Conservation (phyloP, 1,284 basidiomycete species). For the Coniophora puteana region DNA sequence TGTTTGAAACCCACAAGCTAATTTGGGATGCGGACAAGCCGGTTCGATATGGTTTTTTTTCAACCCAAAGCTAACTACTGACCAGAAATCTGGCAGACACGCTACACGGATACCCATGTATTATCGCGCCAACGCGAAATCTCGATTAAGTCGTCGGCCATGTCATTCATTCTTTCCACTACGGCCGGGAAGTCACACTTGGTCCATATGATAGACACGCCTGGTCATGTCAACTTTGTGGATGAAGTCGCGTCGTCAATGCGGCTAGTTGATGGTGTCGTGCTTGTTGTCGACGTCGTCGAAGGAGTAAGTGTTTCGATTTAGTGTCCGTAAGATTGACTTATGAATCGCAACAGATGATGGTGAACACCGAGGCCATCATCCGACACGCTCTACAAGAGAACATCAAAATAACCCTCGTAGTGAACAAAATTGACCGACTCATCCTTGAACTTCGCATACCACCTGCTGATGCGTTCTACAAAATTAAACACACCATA, state of each 20-base stretch:
- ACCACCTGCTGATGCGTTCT: slow-evolving; percentile 95
- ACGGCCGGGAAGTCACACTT: slow-evolving; percentile 92
- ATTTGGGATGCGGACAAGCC: slow-evolving; percentile 88
- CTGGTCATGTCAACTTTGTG: slow-evolving; percentile 96
- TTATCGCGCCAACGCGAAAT: slow-evolving; percentile 87
- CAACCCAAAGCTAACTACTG: neutral
- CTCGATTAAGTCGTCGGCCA: slow-evolving; percentile 95
- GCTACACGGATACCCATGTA: slow-evolving; percentile 95
- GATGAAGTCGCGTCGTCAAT: slow-evolving; percentile 93
- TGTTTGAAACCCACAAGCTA: slow-evolving; percentile 95
- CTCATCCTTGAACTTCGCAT: slow-evolving; percentile 95
- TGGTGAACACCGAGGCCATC: slow-evolving; percentile 86
- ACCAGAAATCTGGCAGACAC: slow-evolving; percentile 59
- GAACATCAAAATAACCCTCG: slow-evolving; percentile 86
- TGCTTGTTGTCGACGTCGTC: slow-evolving; percentile 93
- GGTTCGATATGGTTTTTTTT: slow-evolving; percentile 41
- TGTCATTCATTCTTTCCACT: slow-evolving; percentile 89
- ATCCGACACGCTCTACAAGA: slow-evolving; percentile 88
- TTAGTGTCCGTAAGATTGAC: slow-evolving; percentile 3
- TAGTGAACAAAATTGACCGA: slow-evolving; percentile 98
- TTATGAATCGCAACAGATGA: slow-evolving; percentile 51
- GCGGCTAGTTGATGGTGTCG: slow-evolving; percentile 88
- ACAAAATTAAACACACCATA: slow-evolving; percentile 98
- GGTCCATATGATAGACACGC: slow-evolving; percentile 94
- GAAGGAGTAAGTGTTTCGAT: slow-evolving; percentile 70